phyloP scores from a whole-genome alignment of 2,329 filamentous ascomycete species.

The Colletotrichum cuscutae region DNA sequence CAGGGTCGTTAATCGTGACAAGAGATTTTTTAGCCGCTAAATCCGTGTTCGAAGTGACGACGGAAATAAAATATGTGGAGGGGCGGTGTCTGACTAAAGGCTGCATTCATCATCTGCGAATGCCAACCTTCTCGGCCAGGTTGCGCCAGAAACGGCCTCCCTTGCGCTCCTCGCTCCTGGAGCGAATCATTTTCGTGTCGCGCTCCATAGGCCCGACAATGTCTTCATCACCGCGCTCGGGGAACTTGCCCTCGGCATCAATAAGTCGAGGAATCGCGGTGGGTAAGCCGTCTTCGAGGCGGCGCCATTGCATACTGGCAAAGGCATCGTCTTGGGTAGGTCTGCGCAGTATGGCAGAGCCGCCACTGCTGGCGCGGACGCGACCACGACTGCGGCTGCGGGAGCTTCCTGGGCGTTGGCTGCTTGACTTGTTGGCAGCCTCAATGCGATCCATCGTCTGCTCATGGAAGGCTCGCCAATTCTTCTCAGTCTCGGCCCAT shows the following conservation, averaged over 20 bases:
- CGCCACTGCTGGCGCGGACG: conserved; percentile 54
- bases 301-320: conserved; percentile 54
- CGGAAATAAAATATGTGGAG: background rate
- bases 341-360: conserved; percentile 43
- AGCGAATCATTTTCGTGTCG: conserved; percentile 62
- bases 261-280: conserved; percentile 76
- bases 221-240: conserved; percentile 86
- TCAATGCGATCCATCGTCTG: conserved; percentile 66
- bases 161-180: conserved; percentile 56
- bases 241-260: conserved; percentile 85
- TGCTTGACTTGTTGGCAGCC: conserved; percentile 48
- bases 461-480: conserved; percentile 79
- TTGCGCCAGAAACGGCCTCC: conserved; percentile 59
- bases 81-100: background rate
- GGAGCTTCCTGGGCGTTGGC: conserved; percentile 39
- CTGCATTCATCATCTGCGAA: conserved; percentile 32
- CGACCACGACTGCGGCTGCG: conserved; percentile 53
- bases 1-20: conserved; percentile 28
- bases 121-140: conserved; percentile 57
- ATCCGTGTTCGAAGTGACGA: background rate
- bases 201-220: conserved; percentile 92
- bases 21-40: background rate
- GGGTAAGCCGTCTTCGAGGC: conserved; percentile 66
- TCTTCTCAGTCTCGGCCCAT: conserved; percentile 82
- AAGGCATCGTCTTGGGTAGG: conserved; percentile 51